A percentile compares a stretch with the other conserved stretches of the same genome.
Evolutionary conservation across 1,284 basidiomycete genomes (phyloP).

Genomic region (Cystobasidium sp.): DNA sequence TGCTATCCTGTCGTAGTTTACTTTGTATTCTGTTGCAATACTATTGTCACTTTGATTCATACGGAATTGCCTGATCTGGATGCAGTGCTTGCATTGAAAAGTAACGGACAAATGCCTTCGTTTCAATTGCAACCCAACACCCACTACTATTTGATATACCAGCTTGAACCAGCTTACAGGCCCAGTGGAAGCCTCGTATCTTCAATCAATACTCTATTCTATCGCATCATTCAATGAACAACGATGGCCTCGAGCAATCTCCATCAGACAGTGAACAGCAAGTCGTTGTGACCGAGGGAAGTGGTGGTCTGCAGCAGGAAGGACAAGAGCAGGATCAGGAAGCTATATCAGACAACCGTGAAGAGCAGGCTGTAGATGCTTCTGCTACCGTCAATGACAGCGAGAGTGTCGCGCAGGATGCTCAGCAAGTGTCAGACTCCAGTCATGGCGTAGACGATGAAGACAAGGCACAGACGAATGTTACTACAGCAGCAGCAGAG

Average conservation of each 20-base stretch:
- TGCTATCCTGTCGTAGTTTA: background rate
- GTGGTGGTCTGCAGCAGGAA: conserved; percentile 3
- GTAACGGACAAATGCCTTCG: no score
- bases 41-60: background rate
- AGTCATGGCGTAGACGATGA: background rate
- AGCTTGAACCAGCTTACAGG: background rate
- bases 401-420: background rate
- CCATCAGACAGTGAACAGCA: conserved; percentile 2
- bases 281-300: conserved; percentile 21
- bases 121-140: no score
- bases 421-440: background rate
- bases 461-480: background rate
- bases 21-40: background rate
- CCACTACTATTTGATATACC: no score
- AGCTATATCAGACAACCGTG: background rate
- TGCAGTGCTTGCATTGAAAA: no score
- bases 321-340: conserved; percentile 2
- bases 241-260: conserved; percentile 21
- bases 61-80: background rate
- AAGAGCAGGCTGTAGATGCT: background rate
- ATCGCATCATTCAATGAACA: conserved; percentile 39
- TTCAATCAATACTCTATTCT: no score
- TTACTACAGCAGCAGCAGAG: no score
- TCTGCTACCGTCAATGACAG: no score
- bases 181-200: no score